phyloP scores from a whole-genome alignment of 2,329 filamentous ascomycete species.

The Colletotrichum scovillei region DNA sequence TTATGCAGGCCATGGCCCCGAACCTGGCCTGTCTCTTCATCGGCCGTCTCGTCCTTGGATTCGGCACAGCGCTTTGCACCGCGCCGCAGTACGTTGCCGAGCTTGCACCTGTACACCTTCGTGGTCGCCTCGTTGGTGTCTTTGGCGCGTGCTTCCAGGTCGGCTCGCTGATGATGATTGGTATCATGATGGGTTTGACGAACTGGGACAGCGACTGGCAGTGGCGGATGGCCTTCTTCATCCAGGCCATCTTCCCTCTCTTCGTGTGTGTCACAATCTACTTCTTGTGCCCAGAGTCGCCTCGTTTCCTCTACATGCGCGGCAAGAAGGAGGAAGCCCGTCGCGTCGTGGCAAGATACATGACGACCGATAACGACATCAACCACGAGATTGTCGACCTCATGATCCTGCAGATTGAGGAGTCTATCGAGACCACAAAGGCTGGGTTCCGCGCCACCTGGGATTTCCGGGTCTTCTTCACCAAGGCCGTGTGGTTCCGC shows the following conservation, averaged over 20 bases:
- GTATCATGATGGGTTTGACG: constrained; percentile 54
- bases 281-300: constrained; percentile 53
- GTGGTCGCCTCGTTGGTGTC: constrained; percentile 57
- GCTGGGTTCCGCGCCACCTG: constrained; percentile 51
- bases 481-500: constrained; percentile 53
- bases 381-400: constrained; percentile 55
- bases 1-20: constrained; percentile 52
- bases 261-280: constrained; percentile 46
- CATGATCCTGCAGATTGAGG: constrained; percentile 55
- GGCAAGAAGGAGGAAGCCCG: constrained; percentile 49
- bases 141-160: constrained; percentile 60
- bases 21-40: constrained; percentile 54
- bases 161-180: constrained; percentile 54
- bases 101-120: constrained; percentile 43
- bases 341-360: constrained; percentile 47
- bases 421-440: constrained; percentile 52
- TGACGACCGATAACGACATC: constrained; percentile 52
- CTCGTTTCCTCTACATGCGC: constrained; percentile 52
- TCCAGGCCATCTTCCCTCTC: constrained; percentile 54
- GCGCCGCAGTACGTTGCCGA: constrained; percentile 44
- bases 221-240: constrained; percentile 53
- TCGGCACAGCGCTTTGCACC: constrained; percentile 50
- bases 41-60: constrained; percentile 67
- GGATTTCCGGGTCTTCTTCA: constrained; percentile 60
- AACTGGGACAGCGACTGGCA: constrained; percentile 49